Base-by-base conservation (phyloP, 1,284 basidiomycete species). In the Acaromyces ingoldii region DNA sequence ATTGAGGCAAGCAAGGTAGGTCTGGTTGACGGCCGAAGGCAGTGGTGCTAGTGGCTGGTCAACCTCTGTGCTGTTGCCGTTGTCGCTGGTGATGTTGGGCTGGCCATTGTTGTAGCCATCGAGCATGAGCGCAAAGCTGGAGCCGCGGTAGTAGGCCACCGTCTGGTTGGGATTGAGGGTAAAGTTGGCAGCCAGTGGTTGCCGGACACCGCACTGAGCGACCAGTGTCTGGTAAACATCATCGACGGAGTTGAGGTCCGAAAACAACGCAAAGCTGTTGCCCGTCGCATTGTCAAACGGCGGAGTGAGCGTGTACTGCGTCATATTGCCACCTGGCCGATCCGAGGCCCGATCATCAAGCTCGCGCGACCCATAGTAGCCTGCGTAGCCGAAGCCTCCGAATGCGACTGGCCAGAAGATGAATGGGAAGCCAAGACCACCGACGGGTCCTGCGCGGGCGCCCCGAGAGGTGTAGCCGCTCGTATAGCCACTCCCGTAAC, bases 101-200 rank as follows among this genome's bases (percentile, higher is more conserved):
- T 48, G 44, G 7, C 17, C 28, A 19, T 48, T 52, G 28, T 52
- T 36, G 30, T 52, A 52, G 21, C 43, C 43, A 13, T 47, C 24
- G 4, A 52, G 33, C 9, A 45, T 13, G 25, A 52, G 40, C 9
- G 50, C 50, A 28, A 52, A 52, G 25, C 15, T 19, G 13, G 17
- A 21, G 13, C 31, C 50, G 29, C 50, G 42, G 25, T 52, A 52
- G 41, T 52, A 52, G 17, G 45, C 41, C 22, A 52, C 57, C 9
- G 38, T 29, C 24, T 46, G 37, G 36, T 47, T 58, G 41, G 57
- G 57, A 36, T 53, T 53, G 28, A 52, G 53, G 1, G 51, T 61
- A 33, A 58, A 61, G 31, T 61, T 51, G 29, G 43, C 17, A 11
- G 38, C 36, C 28, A 34, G 22, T 29, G 11, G 37, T 5, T 40